phyloP scores from a whole-genome alignment of 148 eudicot genomes.

The Fagopyrum tataricum region DNA sequence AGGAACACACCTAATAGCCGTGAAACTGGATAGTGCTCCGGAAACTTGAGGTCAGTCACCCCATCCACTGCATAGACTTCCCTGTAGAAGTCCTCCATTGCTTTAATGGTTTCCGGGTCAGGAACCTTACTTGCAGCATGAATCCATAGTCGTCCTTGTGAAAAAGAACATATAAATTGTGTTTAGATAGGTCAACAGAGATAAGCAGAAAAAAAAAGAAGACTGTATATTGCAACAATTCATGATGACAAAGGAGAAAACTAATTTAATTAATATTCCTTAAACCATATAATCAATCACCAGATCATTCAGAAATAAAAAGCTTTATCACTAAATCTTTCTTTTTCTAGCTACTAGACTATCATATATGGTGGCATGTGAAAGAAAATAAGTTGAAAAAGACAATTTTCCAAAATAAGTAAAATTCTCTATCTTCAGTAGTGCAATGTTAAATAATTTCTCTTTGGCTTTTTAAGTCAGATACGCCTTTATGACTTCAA shows the following conservation, averaged over 20 bases:
- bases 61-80: conserved; percentile 83
- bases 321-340: neutral
- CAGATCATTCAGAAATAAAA: neutral
- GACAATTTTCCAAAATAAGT: neutral
- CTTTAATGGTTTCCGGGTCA: conserved; percentile 69
- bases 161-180: neutral
- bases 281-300: too few relatives aligned
- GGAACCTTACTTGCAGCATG: conserved; percentile 96
- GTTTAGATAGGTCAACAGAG: neutral
- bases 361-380: neutral
- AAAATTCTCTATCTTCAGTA: neutral
- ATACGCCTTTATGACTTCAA: neutral
- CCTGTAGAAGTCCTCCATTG: conserved; percentile 88
- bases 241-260: neutral
- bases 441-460: neutral
- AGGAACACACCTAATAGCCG: conserved; percentile 54
- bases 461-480: neutral
- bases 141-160: conserved; percentile 83
- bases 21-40: conserved; percentile 79
- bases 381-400: neutral
- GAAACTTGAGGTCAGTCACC: conserved; percentile 69
- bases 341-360: neutral
- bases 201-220: neutral
- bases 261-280: neutral
- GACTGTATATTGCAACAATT: too few relatives aligned